Conservation (phyloP, 495 filamentous ascomycete species). For the Penicillium canariense region DNA sequence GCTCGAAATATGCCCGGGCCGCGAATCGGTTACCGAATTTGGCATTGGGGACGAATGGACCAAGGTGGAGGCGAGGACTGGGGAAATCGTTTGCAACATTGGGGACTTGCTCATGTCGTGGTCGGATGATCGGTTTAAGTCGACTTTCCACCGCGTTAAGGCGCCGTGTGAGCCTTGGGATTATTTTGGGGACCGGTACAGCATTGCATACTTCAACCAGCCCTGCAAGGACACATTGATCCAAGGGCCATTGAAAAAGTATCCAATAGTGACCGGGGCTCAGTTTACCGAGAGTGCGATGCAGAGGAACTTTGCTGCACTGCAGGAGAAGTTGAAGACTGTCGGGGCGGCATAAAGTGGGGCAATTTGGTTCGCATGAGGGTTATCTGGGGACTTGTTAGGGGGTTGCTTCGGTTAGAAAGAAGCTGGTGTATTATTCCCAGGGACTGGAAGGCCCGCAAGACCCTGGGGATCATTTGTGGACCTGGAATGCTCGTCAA, state of each 20-base stretch:
- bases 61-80: conserved; percentile 53
- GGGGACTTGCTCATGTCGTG: conserved; percentile 68
- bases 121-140: conserved; percentile 69
- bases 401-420: neutral
- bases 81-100: conserved; percentile 66
- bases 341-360: conserved; percentile 17
- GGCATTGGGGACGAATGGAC: conserved; percentile 60
- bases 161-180: conserved; percentile 53
- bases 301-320: conserved; percentile 53
- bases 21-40: conserved; percentile 59
- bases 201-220: conserved; percentile 67
- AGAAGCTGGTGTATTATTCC: neutral
- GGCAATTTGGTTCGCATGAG: conserved; percentile 10
- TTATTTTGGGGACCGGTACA: conserved; percentile 58
- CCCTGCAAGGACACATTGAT: conserved; percentile 58
- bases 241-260: conserved; percentile 60
- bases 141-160: conserved; percentile 60
- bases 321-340: conserved; percentile 32
- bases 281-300: conserved; percentile 59
- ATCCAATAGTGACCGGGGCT: conserved; percentile 55
- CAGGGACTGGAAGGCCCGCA: neutral
- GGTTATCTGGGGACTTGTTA: conserved; percentile 15
- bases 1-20: conserved; percentile 64
- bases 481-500: conserved; percentile 20
- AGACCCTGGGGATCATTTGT: neutral